Evolutionary conservation across 1,284 basidiomycete species (phyloP), one percentile per base, ranked within the genome.

Genomic region (Apiotrichum siamense): DNA sequence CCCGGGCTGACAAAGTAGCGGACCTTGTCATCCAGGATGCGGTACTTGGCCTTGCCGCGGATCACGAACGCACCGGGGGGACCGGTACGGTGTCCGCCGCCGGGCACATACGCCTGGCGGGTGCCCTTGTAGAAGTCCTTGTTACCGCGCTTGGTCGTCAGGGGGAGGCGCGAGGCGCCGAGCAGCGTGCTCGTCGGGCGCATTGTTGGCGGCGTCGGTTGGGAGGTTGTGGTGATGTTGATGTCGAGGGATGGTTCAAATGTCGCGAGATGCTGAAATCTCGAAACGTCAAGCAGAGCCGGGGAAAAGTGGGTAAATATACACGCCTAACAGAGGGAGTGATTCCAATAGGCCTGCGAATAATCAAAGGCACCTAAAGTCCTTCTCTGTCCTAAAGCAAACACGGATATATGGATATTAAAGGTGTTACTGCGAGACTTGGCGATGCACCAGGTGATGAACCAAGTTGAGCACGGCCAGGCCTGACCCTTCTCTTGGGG

Each of bases 121-220:
- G 85, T 91, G 40, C 88, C 91, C 74, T 94, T 96, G 79, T 93
- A 94, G 69, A 80, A 94, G 71, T 94, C 88, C 65, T 93, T 94
- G 77, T 92, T 93, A 18, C 81, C 91, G 45, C 83, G 76, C 72
- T 94, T 94, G 0, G 86, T 78, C 0, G 85, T 90, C 43, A 94
- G 77, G 5, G 88, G 80, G 24, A 83, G 76, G 49, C 91, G 78
- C 3, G 85, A 87, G 24, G 90, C 90, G 39, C 74, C 73, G 20
- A 60, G 54, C 10, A 70, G 51, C n/a, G 66, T 55, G 29, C 57
- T 52, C 33, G 72, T 63, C 31, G 65, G 64, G 42, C 63, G 55
- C 72, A 74, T 74, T n/a, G 5, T 27, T 59, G 47, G 20, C 18
- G 25, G 24, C 2, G 29, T 11, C 2, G 27, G 31, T 21, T 7